Evolutionary conservation across 495 filamentous ascomycete genomes (phyloP).

Genomic region (Annulohypoxylon moriforme): DNA sequence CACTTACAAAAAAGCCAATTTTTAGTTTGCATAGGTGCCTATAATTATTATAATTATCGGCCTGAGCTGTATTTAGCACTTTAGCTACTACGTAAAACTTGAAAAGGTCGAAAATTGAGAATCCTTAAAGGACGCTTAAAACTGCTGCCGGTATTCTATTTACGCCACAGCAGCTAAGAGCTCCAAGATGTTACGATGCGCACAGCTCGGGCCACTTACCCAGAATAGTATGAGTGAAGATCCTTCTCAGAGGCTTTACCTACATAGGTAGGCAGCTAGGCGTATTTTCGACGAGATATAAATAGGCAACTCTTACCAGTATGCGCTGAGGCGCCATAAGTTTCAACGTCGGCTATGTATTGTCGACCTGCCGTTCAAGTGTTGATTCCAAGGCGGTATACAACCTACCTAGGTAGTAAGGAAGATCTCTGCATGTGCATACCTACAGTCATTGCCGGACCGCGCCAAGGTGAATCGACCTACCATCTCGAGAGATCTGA

Average conservation of each 20-base stretch:
- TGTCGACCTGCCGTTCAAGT: conserved; percentile 40
- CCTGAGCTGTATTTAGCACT: conserved; percentile 43
- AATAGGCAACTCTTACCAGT: conserved; percentile 39
- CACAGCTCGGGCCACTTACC: conserved; percentile 18
- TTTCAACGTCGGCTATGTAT: conserved; percentile 37
- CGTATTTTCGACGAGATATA: conserved; percentile 38
- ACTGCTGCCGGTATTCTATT: conserved; percentile 23
- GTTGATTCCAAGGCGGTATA: conserved; percentile 16
- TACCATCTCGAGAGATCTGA: conserved; percentile 47
- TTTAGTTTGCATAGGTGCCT: conserved; percentile 10
- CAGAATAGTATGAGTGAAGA: conserved; percentile 41
- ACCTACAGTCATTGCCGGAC: conserved; percentile 18
- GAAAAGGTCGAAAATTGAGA: conserved; percentile 5
- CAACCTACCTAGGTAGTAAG: conserved; percentile 33
- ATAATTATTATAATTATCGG: conserved; percentile 1
- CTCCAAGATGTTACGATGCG: conserved; percentile 24
- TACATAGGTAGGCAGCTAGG: conserved; percentile 41
- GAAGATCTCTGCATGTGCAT: conserved; percentile 27
- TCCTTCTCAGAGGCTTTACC: conserved; percentile 37
- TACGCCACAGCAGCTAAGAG: conserved; percentile 31
- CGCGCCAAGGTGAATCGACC: conserved; percentile 39
- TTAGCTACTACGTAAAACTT: conserved; percentile 13
- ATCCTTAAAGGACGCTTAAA: conserved; percentile 32
- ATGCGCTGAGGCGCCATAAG: conserved; percentile 35
- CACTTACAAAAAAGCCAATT: conserved; percentile 27